phyloP scores from a whole-genome alignment of 805 yeast genomes.

The Suhomyces kilbournensis region DNA sequence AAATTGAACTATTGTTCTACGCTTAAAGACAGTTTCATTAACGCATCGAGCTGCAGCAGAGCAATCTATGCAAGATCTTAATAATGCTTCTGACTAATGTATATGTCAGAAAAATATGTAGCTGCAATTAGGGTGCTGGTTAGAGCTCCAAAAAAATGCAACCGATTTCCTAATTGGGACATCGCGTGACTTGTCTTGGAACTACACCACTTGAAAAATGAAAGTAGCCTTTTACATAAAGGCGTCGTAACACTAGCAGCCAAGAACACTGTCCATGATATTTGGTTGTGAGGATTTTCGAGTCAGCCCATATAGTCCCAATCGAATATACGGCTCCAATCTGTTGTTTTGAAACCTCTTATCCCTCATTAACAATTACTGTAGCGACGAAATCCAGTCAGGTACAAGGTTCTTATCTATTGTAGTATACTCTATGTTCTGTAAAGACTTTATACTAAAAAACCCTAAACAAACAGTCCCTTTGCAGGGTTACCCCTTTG shows the following conservation, averaged over 20 bases:
- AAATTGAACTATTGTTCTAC: background rate
- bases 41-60: background rate
- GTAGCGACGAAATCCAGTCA: background rate
- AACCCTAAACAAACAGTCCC: background rate
- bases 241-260: background rate
- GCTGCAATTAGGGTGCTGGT: background rate
- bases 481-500: background rate
- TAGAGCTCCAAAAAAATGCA: slow-evolving; percentile 1
- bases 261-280: background rate
- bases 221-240: background rate
- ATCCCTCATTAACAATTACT: background rate
- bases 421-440: background rate
- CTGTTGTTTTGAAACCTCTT: background rate
- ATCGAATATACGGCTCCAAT: background rate
- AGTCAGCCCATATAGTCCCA: background rate
- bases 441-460: background rate
- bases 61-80: background rate
- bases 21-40: background rate
- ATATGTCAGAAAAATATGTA: background rate
- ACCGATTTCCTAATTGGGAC: background rate
- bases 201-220: background rate
- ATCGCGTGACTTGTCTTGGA: background rate
- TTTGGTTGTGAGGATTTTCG: background rate
- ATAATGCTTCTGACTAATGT: background rate
- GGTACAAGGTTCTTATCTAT: background rate